Percentiles rank a stretch among this genome's conserved stretches.
Conservation (phyloP, 306 rosid genomes). For the Cucurbita moschata region DNA sequence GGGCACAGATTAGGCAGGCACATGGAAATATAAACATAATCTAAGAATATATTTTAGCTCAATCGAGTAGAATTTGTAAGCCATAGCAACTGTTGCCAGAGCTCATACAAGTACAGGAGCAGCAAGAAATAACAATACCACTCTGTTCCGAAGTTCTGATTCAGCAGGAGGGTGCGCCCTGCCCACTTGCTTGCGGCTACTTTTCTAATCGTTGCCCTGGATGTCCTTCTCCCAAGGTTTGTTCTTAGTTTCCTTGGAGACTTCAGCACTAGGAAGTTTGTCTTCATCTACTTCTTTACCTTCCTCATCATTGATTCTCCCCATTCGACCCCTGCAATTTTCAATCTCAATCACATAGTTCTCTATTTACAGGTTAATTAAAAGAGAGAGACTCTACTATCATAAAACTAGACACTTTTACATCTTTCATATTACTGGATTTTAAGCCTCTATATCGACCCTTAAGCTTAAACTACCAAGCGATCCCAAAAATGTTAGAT, state of each 20-base stretch:
- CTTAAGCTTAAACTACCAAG: neutral
- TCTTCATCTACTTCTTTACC: conserved; percentile 2
- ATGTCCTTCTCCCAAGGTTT: conserved; percentile 10
- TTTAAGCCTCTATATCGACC: neutral
- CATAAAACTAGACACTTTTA: neutral
- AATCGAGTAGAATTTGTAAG: conserved; percentile 49
- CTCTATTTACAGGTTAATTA: neutral
- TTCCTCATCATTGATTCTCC: conserved; percentile 17
- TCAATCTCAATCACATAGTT: neutral
- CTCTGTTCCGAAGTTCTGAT: conserved; percentile 30
- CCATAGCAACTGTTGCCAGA: conserved; percentile 42
- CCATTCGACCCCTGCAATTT: conserved; percentile 38
- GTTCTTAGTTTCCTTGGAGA: conserved; percentile 9
- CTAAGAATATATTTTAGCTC: conserved; percentile 18
- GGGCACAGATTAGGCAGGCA: neutral
- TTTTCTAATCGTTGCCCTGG: conserved; percentile 13
- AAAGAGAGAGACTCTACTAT: neutral
- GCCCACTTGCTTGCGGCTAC: conserved; percentile 22
- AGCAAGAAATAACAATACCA: conserved; percentile 23
- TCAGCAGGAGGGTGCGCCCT: conserved; percentile 24
- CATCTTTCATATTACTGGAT: neutral
- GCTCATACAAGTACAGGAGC: conserved; percentile 50
- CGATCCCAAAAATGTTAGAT: neutral
- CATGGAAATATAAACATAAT: neutral
- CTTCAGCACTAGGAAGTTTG: conserved; percentile 17